Conservation (phyloP, 495 filamentous ascomycete species). For the Penicillium coffeae region DNA sequence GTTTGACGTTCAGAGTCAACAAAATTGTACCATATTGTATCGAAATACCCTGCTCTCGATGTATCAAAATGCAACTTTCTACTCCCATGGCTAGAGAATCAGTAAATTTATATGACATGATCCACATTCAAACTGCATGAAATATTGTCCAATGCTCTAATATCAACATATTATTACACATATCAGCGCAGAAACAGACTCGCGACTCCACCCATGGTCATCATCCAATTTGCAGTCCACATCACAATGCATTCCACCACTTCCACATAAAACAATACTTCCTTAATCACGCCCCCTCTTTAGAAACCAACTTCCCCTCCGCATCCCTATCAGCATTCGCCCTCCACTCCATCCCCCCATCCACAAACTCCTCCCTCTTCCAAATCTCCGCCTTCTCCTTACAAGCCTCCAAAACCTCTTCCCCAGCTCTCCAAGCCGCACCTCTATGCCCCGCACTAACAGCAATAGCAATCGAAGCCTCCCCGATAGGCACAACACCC, state of each 20-base stretch:
- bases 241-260: too few relatives aligned
- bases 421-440: constrained; percentile 83
- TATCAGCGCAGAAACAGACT: too few relatives aligned
- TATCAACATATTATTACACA: too few relatives aligned
- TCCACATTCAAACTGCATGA: too few relatives aligned
- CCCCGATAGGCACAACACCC: constrained; percentile 77
- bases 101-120: too few relatives aligned
- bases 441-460: constrained; percentile 82
- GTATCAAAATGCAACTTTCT: neutral
- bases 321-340: constrained; percentile 76
- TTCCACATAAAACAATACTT: too few relatives aligned
- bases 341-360: constrained; percentile 79
- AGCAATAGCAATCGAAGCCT: constrained; percentile 90
- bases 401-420: constrained; percentile 83
- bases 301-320: constrained; percentile 34
- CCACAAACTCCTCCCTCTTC: constrained; percentile 92
- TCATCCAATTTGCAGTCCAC: too few relatives aligned
- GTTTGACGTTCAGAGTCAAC: constrained; percentile 11
- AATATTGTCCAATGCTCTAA: too few relatives aligned
- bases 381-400: constrained; percentile 89
- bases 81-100: too few relatives aligned
- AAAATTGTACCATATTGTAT: constrained; percentile 30
- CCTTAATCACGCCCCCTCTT: too few relatives aligned
- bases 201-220: too few relatives aligned
- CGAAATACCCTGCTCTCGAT: constrained; percentile 29